Base-by-base conservation (phyloP, 176 grass and related monocot species). In the Elymus sibiricus region DNA sequence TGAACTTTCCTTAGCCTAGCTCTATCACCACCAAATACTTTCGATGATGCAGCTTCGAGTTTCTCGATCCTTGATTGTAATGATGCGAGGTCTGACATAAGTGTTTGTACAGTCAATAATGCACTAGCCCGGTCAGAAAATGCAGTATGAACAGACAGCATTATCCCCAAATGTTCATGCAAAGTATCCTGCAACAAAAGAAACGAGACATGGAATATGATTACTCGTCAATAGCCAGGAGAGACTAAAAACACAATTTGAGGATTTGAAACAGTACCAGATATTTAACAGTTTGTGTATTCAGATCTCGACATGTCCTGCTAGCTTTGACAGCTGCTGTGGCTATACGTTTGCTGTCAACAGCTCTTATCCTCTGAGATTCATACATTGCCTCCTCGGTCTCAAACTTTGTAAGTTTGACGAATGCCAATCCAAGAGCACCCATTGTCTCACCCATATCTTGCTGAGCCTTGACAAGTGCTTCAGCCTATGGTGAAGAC, bases 391-490 rank as follows among this genome's bases (percentile, higher is more conserved):
- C 94, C 60, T 99, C 88, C 59, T 96, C 97, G 16, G 84, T 96
- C 76, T 99, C 97, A 63, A 99, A 93, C 84, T 99, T 99, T 5
- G 92, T 94, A 66, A 99, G 83, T 81, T 94, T 99, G 69, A 99
- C 87, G 55, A 99, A 99, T 84, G 94, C 94, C 86, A 99, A 85
- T 72, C 97, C 97, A 79, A 99, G 91, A 12, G 93, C 90, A 82
- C 97, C 97, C 90, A 99, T 99, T 79, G 94, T 96, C 85, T 99
- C 97, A 86, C 94, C 94, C 86, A 99, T 93, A 84, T 99, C 94
- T 90, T 99, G 94, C 60, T 96, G 97, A 67, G 94, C 94, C 79
- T 99, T 99, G 76, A 96, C 92, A 86, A 99, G 88, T 42, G 82
- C 79, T 87, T 99, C 97, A 49, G 94, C 97, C 97, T 99, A 88